These are phyloP conservation scores for Metschnikowia borealis DNA, from an alignment of 805 yeast species.

Conservation along the genomic window DNA sequence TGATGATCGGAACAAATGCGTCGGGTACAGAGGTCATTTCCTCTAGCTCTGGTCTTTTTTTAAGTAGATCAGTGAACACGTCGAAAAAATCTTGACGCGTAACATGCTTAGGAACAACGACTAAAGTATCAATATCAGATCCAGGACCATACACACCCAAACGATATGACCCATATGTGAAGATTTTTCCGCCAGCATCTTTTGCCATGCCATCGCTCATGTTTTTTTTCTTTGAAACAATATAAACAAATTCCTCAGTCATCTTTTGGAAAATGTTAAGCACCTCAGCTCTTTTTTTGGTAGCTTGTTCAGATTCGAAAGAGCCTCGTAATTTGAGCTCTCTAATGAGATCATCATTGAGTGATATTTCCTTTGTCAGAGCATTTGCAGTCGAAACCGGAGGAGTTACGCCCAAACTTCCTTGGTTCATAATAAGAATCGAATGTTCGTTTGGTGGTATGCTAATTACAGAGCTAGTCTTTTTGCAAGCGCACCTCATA, in stretches of 20 bases:
- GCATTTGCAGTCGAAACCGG: too few relatives aligned
- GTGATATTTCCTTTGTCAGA: too few relatives aligned
- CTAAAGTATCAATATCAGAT: conserved; percentile 91
- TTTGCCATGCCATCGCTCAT: conserved; percentile 97
- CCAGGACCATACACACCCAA: conserved; percentile 98
- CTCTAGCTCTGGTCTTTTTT: conserved; percentile 75
- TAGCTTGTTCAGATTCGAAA: conserved; percentile 85
- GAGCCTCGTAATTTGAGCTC: too few relatives aligned
- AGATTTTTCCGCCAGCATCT: conserved; percentile 98
- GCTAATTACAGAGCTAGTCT: too few relatives aligned
- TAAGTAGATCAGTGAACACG: conserved; percentile 65
- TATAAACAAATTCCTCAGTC: conserved; percentile 76
- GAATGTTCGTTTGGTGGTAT: too few relatives aligned
- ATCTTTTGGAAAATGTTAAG: conserved; percentile 67
- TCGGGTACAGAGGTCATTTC: conserved; percentile 94
- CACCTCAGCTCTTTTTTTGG: conserved; percentile 72
- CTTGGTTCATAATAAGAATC: too few relatives aligned
- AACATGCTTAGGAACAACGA: conserved; percentile 97
- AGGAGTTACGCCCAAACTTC: too few relatives aligned
- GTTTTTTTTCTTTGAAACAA: conserved; percentile 74
- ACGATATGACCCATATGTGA: conserved; percentile 91
- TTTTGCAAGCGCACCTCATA: too few relatives aligned
- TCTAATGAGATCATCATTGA: too few relatives aligned
- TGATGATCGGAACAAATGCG: conserved; percentile 96
- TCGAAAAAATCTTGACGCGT: conserved; percentile 84